Evolutionary conservation across 1,139 yeast species (phyloP).

Genomic region (Debaryomyces coudertii): DNA sequence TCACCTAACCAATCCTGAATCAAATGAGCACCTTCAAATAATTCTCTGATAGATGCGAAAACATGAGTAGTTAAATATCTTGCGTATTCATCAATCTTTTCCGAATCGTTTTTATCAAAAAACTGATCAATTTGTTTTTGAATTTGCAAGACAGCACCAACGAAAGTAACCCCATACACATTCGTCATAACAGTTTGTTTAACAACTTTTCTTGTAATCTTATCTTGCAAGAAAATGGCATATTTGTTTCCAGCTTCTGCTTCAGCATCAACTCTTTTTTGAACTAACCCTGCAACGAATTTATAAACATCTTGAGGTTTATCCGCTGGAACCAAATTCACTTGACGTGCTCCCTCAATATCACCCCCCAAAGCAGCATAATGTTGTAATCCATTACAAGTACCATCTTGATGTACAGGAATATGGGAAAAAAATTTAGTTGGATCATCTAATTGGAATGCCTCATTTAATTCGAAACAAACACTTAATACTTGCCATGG

Average conservation of each 20-base stretch:
- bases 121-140: conserved; percentile 58
- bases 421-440: conserved; percentile 73
- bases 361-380: conserved; percentile 99
- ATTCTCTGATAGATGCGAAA: conserved; percentile 79
- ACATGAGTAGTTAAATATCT: conserved; percentile 77
- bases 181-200: conserved; percentile 99
- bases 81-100: conserved; percentile 49
- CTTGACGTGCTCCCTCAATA: conserved; percentile 90
- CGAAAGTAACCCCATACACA: conserved; percentile 94
- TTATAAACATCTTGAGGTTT: conserved; percentile 91
- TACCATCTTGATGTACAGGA: conserved; percentile 97
- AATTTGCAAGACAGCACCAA: conserved; percentile 92
- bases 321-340: conserved; percentile 79
- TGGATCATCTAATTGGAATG: conserved; percentile 73
- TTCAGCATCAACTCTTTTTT: conserved; percentile 59
- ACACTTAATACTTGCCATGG: conserved; percentile 96
- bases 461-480: conserved; percentile 78
- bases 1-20: conserved; percentile 97
- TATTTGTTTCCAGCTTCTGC: conserved; percentile 56
- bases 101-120: conserved; percentile 48
- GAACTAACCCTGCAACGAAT: conserved; percentile 78
- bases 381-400: conserved; percentile 96
- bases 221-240: conserved; percentile 59
- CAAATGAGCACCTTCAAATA: conserved; percentile 89
- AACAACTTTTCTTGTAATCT: conserved; percentile 82